phyloP scores from a whole-genome alignment of 352 stramenopile genomes.

The Phytophthora pisi region DNA sequence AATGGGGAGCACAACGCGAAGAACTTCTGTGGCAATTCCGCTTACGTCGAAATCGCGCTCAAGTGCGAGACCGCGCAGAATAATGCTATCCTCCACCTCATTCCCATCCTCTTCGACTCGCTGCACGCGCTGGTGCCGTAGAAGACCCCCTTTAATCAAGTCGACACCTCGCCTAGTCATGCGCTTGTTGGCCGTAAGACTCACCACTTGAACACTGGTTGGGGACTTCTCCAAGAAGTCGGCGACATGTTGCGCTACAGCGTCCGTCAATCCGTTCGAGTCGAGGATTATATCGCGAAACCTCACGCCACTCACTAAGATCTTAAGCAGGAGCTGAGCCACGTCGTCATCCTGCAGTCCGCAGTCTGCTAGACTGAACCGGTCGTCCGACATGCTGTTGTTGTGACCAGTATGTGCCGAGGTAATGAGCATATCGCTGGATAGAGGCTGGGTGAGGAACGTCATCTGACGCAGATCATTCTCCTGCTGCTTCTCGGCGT shows the following conservation, averaged over 20 bases:
- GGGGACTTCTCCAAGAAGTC: conserved; percentile 49
- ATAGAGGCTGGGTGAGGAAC: conserved; percentile 53
- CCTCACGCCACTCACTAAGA: conserved; percentile 35
- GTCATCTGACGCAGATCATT: conserved; percentile 38
- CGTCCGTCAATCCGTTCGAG: conserved; percentile 47
- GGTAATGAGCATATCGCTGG: conserved; percentile 50
- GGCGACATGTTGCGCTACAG: conserved; percentile 41
- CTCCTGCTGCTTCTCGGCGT: conserved; percentile 37
- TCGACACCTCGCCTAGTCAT: conserved; percentile 46
- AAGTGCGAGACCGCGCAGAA: conserved; percentile 25
- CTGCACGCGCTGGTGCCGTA: conserved; percentile 42
- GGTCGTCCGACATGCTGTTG: conserved; percentile 6
- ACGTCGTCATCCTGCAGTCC: conserved; percentile 48
- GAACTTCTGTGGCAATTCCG: conserved; percentile 22
- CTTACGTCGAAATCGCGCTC: conserved; percentile 20
- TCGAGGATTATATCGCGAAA: conserved; percentile 48
- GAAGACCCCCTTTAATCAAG: conserved; percentile 31
- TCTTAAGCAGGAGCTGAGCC: conserved; percentile 46
- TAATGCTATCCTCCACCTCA: background rate
- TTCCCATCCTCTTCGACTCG: conserved; percentile 17
- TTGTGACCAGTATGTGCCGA: conserved; percentile 8
- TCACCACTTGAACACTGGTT: conserved; percentile 31
- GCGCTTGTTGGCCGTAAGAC: conserved; percentile 34
- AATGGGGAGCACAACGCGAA: conserved; percentile 23
- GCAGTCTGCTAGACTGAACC: conserved; percentile 35